Base-by-base conservation (phyloP, 2,329 filamentous ascomycete genomes). In the Colletotrichum sp. region DNA sequence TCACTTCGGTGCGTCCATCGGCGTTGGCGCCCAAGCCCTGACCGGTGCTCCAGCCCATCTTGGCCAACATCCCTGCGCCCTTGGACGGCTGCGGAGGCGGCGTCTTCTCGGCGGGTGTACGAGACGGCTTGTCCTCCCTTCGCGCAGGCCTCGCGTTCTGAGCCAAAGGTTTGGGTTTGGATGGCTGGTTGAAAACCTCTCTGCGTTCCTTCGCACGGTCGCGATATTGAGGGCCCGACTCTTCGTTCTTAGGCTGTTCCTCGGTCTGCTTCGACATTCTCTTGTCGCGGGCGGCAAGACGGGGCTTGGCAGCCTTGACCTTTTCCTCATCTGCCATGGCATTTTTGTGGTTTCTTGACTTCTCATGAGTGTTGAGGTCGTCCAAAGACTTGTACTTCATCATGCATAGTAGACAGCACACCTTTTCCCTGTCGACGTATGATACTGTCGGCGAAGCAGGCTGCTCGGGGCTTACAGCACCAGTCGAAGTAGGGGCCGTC, bases 41-140 rank as follows among this genome's bases (percentile, higher is more conserved):
- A 10, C 93, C 93, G 1, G 88, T 86, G 26, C 86, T 91, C 93
- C 93, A 95, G 30, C 93, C 93, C 91, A 94, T 94, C 86, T 94
- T 95, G 52, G 92, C 91, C 52, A 95, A 86, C 80, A 95, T 88
- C 5, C 91, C 91, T 0, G 92, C 92, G 15, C 93, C 93, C 82
- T 93, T 94, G 43, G 91, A 92, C 75, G 87, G 84, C 66, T 82
- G 81, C 8, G 87, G 84, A 1, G 81, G 74, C 6, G 79, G 38
- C 18, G 81, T 57, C 83, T 82, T 88, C 61, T 60, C 34, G 34
- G 43, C 63, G 0, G 78, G 76, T 26, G 70, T 70, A 10, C 76
- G 77, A 8, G 75, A 66, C 61, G 72, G 72, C 57, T 80, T 82
- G 60, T 82, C 81, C 18, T 85, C 85, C 63, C 86, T 84, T 55